Conservation (phyloP, 352 stramenopile species). For the Phytophthora boehmeriae region DNA sequence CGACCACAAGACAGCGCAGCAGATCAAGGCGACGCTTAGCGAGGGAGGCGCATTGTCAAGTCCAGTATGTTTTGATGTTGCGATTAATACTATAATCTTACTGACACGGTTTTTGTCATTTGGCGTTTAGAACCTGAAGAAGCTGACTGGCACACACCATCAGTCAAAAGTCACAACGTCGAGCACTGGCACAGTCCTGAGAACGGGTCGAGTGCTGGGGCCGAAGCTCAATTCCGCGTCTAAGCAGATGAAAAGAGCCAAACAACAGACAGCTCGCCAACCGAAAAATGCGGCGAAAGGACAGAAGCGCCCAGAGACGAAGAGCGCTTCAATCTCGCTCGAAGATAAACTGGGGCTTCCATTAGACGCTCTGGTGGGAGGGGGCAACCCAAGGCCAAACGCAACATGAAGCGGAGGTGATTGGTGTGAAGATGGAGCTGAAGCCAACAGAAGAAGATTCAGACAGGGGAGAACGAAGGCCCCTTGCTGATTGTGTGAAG, state of each 20-base stretch:
- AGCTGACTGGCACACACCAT: conserved; percentile 47
- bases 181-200: conserved; percentile 45
- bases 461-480: conserved; percentile 15
- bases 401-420: conserved; percentile 34
- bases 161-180: conserved; percentile 53
- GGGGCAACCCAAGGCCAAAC: conserved; percentile 41
- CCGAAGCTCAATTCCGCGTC: conserved; percentile 36
- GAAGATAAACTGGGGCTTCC: conserved; percentile 71
- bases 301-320: conserved; percentile 23
- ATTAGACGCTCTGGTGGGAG: conserved; percentile 63
- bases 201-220: conserved; percentile 71
- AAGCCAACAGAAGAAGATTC: background rate
- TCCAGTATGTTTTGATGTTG: background rate
- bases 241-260: conserved; percentile 25
- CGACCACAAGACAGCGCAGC: conserved; percentile 48
- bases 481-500: conserved; percentile 24
- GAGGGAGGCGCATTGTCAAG: conserved; percentile 43
- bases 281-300: conserved; percentile 30
- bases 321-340: conserved; percentile 40
- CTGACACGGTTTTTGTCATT: background rate
- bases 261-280: conserved; percentile 34
- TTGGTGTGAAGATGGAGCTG: background rate
- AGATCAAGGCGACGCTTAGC: conserved; percentile 46
- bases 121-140: conserved; percentile 40
- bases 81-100: too few relatives aligned